Base-by-base conservation (phyloP, 2,329 filamentous ascomycete genomes). In the Shiraia sp. region DNA sequence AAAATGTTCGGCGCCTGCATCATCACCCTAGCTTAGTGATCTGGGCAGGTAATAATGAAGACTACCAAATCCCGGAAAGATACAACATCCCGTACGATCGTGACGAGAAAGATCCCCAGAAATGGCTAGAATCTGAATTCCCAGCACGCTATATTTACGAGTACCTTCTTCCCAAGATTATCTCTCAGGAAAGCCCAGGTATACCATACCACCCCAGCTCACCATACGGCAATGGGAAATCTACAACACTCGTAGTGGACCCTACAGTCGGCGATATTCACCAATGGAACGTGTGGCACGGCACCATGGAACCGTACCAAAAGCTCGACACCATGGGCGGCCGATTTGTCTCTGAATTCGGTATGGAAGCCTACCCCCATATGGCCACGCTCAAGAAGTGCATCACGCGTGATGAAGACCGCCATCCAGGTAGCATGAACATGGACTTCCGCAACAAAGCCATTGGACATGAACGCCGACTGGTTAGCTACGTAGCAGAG, bases 381-480 rank as follows among this genome's bases (percentile, higher is more conserved):
- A 81, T 92, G 58, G 82, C 85, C 54, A 96, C 91, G 0, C 90
- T 96, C 56, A 85, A 92, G 47, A 77, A 81, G 7, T 95, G 82
- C 66, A 79, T 95, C 27, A 85, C 83, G 1, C 7, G 33, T 0
- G 26, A 22, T 10, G 14, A 40, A 45, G 78, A 86, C 32, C 81
- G 2, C 87, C 96, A 60, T 79, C 88, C 6, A 90, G 88, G 66
- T 79, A 90, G 2, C 87, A 95, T 64, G 93, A 87, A 4, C 84
- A 87, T 96, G 26, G 91, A 96, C 67, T 96, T 95, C 66, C 92
- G 96, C 76, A 96, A 96, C 75, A 96, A 96, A 72, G 92, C 91
- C 1, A 86, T 86, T 32, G 91, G 91, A 0, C 90, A 96, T 63
- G 89, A 95, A 67, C 81, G 91, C 23, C 80, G 90, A 26, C 83